Conservation (phyloP, 2,329 filamentous ascomycete genomes). For the Xylariaceae sp. region DNA sequence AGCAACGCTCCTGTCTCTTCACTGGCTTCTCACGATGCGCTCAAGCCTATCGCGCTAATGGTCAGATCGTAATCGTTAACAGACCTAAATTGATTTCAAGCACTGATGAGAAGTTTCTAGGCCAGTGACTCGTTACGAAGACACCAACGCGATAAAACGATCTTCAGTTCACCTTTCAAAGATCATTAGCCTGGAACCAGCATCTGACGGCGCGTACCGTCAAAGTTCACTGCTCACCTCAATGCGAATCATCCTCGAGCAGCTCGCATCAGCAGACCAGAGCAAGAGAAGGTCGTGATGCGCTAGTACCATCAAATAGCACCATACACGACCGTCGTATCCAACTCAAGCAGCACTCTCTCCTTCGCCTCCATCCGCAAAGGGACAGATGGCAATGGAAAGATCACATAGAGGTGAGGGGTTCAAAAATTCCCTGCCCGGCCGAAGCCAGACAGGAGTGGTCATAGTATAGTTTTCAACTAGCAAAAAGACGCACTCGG, state of each 20-base stretch:
- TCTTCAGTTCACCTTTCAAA: background rate
- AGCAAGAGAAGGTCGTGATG: too few relatives aligned
- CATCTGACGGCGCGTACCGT: background rate
- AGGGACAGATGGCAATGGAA: slow-evolving; percentile 54
- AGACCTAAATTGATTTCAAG: background rate
- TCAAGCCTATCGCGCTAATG: background rate
- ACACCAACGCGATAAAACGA: background rate
- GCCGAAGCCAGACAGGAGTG: slow-evolving; percentile 68
- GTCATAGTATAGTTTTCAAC: slow-evolving; percentile 86
- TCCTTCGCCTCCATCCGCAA: slow-evolving; percentile 51
- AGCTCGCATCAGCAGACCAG: background rate
- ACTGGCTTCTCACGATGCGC: background rate
- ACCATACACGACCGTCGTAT: too few relatives aligned
- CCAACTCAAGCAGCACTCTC: too few relatives aligned
- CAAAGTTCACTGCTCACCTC: background rate
- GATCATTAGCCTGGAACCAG: background rate
- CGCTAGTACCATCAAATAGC: too few relatives aligned
- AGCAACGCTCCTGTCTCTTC: background rate
- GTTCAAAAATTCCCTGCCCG: slow-evolving; percentile 79
- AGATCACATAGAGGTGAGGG: slow-evolving; percentile 36
- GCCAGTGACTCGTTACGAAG: background rate
- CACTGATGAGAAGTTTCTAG: too few relatives aligned
- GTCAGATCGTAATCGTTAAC: background rate
- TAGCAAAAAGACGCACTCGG: slow-evolving; percentile 88
- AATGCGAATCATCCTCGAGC: background rate